A percentile compares a stretch with the other conserved stretches of the same genome.
phyloP scores from a whole-genome alignment of 2,329 filamentous ascomycete species.

The Cadophora sp. region DNA sequence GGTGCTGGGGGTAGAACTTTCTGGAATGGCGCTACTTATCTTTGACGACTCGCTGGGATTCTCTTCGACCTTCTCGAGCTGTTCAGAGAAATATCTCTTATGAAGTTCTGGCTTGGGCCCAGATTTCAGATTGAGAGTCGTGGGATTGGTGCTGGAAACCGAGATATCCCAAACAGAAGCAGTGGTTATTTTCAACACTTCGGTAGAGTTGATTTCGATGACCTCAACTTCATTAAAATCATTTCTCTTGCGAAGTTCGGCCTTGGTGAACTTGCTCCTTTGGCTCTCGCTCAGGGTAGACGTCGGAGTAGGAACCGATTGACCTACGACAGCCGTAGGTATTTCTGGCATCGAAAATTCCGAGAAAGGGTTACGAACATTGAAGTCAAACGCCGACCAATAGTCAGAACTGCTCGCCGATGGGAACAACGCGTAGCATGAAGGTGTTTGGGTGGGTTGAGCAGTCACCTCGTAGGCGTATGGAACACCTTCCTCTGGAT shows the following conservation, averaged over 20 bases:
- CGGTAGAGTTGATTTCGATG: background rate
- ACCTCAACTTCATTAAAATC: background rate
- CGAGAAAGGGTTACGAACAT: background rate
- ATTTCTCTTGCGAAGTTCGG: background rate
- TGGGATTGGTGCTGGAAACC: background rate
- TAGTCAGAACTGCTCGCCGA: background rate
- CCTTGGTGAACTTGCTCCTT: background rate
- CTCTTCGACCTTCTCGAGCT: background rate
- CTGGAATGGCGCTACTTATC: background rate
- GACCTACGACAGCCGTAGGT: background rate
- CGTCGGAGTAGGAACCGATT: background rate
- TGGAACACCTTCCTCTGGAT: background rate
- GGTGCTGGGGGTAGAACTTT: background rate
- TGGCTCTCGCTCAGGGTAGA: background rate
- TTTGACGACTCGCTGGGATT: slow-evolving; percentile 1
- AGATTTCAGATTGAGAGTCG: background rate
- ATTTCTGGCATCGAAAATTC: background rate
- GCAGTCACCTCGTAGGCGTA: background rate
- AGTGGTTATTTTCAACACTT: background rate
- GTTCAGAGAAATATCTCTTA: background rate
- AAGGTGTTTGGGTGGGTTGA: background rate
- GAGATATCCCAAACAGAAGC: background rate
- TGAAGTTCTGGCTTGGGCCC: background rate
- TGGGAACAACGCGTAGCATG: background rate
- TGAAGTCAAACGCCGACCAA: background rate